These are phyloP conservation scores for Chenopodium album DNA, from an alignment of 148 eudicot species.

Conservation along the genomic window DNA sequence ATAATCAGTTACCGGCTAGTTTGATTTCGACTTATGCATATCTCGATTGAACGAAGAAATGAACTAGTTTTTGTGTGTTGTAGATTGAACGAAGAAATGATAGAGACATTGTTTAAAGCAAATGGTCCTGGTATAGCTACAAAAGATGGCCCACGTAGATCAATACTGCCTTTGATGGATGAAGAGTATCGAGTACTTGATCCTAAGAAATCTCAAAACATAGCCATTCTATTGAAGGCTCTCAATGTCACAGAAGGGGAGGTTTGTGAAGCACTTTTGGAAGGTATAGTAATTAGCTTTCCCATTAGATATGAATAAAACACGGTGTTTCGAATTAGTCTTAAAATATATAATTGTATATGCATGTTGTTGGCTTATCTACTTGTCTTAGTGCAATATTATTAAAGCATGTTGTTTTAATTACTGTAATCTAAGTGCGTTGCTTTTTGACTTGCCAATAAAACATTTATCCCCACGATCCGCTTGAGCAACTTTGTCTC, in stretches of 20 bases:
- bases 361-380: background rate
- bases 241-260: slow-evolving; percentile 67
- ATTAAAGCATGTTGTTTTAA: slow-evolving; percentile 12
- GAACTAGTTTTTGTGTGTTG: slow-evolving; percentile 17
- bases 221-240: slow-evolving; percentile 67
- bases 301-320: background rate
- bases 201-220: slow-evolving; percentile 71
- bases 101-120: slow-evolving; percentile 73
- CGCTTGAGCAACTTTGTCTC: slow-evolving; percentile 9
- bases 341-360: background rate
- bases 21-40: background rate
- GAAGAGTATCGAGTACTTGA: slow-evolving; percentile 61
- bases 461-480: slow-evolving; percentile 10
- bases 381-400: slow-evolving; percentile 17
- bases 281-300: slow-evolving; percentile 43
- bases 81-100: slow-evolving; percentile 91
- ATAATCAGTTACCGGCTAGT: background rate
- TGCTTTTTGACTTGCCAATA: slow-evolving; percentile 15
- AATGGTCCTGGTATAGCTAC: slow-evolving; percentile 37
- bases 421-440: slow-evolving; percentile 10
- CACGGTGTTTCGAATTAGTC: background rate
- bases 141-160: slow-evolving; percentile 39
- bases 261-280: slow-evolving; percentile 65
- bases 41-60: background rate
- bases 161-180: slow-evolving; percentile 27